Percentiles rank a stretch among this genome's conserved stretches.
phyloP scores from a whole-genome alignment of 2,329 filamentous ascomycete species.

The Nothophaeocryptopus gaeumannii region DNA sequence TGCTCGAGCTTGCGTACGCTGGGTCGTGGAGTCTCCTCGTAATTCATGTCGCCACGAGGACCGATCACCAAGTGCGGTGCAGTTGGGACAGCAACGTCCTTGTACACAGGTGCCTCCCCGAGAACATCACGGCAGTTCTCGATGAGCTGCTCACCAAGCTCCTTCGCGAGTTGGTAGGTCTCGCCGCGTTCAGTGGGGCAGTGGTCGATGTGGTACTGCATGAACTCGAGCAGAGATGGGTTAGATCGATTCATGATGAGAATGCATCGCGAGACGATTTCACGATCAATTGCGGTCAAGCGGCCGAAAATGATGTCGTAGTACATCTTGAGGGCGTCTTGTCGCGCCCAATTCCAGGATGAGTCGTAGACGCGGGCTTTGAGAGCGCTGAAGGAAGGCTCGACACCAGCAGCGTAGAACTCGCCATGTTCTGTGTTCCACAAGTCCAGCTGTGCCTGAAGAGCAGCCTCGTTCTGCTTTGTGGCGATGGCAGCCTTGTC shows the following conservation, averaged over 20 bases:
- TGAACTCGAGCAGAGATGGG: slow-evolving; percentile 91
- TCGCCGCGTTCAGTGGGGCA: slow-evolving; percentile 95
- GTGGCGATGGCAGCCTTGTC: slow-evolving; percentile 88
- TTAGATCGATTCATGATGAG: slow-evolving; percentile 99
- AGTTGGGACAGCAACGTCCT: slow-evolving; percentile 90
- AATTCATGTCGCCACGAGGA: slow-evolving; percentile 85
- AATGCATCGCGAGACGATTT: slow-evolving; percentile 98
- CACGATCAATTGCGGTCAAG: slow-evolving; percentile 86
- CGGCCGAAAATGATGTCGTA: slow-evolving; percentile 98
- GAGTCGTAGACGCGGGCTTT: slow-evolving; percentile 98
- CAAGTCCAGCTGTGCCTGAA: slow-evolving; percentile 89
- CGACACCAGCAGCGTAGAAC: slow-evolving; percentile 90
- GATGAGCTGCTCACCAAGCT: slow-evolving; percentile 87
- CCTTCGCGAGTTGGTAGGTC: slow-evolving; percentile 96
- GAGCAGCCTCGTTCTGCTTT: slow-evolving; percentile 78
- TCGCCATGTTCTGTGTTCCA: slow-evolving; percentile 96
- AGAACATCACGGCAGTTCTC: slow-evolving; percentile 97
- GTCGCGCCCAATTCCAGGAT: slow-evolving; percentile 98
- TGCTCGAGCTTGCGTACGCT: slow-evolving; percentile 97
- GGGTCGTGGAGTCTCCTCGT: slow-evolving; percentile 78
- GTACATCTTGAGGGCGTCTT: slow-evolving; percentile 97
- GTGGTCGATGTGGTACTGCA: slow-evolving; percentile 99
- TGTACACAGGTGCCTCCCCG: slow-evolving; percentile 80
- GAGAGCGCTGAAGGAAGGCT: slow-evolving; percentile 86
- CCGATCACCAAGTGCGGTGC: slow-evolving; percentile 92